Conservation (phyloP, 208 protist species). For the Wallacemonas sp. region DNA sequence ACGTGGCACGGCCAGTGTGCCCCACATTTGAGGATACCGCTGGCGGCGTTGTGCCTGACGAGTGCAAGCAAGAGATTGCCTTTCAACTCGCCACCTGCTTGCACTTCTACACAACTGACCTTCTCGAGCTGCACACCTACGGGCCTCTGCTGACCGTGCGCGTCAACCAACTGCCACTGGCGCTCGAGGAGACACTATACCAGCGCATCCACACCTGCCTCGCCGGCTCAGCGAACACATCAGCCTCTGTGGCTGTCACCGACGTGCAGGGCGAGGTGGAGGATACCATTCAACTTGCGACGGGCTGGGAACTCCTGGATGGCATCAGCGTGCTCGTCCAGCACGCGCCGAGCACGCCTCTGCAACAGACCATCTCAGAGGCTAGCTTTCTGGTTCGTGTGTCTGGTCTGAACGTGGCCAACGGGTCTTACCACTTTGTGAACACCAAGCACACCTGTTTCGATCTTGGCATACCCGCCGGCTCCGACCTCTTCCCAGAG, state of each 20-base stretch:
- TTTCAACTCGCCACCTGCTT: conserved; percentile 45
- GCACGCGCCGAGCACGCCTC: not conserved
- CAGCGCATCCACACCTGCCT: conserved; percentile 40
- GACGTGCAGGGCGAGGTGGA: conserved; percentile 23
- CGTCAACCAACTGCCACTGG: conserved; percentile 28
- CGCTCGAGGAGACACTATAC: conserved; percentile 32
- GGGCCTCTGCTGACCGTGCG: conserved; percentile 41
- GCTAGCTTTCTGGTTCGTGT: conserved; percentile 23
- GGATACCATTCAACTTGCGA: conserved; percentile 9
- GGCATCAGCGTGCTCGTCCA: conserved; percentile 6
- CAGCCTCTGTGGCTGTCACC: conserved; percentile 22
- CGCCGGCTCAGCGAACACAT: conserved; percentile 13
- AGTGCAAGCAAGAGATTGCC: conserved; percentile 26
- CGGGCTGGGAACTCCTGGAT: conserved; percentile 11
- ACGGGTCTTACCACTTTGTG: conserved; percentile 31
- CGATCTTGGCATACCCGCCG: conserved; percentile 20
- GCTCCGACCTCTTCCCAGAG: not conserved
- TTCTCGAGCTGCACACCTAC: conserved; percentile 28
- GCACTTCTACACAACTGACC: conserved; percentile 45
- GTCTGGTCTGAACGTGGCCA: conserved; percentile 19
- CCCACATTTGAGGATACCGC: conserved; percentile 8
- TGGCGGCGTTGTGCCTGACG: conserved; percentile 16
- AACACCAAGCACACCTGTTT: conserved; percentile 25
- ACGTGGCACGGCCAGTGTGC: conserved; percentile 33
- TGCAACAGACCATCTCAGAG: conserved; percentile 4